Percentiles rank a stretch among this genome's conserved stretches.
These are phyloP conservation scores for Platismatia glauca DNA, from an alignment of 495 filamentous ascomycete genomes.

Conservation along the genomic window DNA sequence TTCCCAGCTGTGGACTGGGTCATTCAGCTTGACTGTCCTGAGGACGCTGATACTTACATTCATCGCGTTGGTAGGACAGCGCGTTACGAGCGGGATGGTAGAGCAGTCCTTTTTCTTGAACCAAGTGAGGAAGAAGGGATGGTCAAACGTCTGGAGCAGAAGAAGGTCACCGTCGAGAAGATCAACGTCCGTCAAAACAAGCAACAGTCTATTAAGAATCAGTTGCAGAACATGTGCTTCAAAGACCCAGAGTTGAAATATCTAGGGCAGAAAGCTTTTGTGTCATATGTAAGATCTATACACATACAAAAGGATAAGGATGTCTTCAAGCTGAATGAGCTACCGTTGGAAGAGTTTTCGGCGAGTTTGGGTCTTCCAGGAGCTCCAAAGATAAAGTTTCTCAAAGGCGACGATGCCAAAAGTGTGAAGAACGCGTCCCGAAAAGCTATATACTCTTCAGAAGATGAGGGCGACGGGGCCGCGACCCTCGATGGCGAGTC, in stretches of 20 bases:
- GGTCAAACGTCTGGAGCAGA: slow-evolving; percentile 69
- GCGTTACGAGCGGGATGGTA: slow-evolving; percentile 78
- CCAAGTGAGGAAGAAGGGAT: slow-evolving; percentile 86
- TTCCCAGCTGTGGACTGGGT: slow-evolving; percentile 98
- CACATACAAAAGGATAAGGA: slow-evolving; percentile 89
- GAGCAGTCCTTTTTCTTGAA: slow-evolving; percentile 83
- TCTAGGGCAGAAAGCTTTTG: slow-evolving; percentile 90
- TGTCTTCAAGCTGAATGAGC: slow-evolving; percentile 69
- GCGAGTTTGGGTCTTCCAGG: slow-evolving; percentile 80
- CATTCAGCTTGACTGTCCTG: slow-evolving; percentile 86
- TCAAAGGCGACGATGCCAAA: slow-evolving; percentile 81
- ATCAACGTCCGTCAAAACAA: slow-evolving; percentile 86
- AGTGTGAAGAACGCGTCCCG: slow-evolving; percentile 77
- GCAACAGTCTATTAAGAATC: slow-evolving; percentile 68
- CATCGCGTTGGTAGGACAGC: slow-evolving; percentile 93
- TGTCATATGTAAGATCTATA: slow-evolving; percentile 74
- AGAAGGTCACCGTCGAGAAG: slow-evolving; percentile 74
- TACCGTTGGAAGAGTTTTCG: slow-evolving; percentile 79
- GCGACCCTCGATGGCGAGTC: slow-evolving; percentile 30
- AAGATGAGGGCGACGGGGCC: slow-evolving; percentile 45
- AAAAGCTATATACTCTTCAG: slow-evolving; percentile 42
- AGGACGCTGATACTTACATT: slow-evolving; percentile 96
- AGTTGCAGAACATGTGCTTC: slow-evolving; percentile 89
- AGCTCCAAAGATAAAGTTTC: slow-evolving; percentile 80
- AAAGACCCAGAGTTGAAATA: slow-evolving; percentile 93